Evolutionary conservation across 2,329 filamentous ascomycete genomes (phyloP), one percentile per base, ranked within the genome.

Genomic region (Ascochyta lentis): DNA sequence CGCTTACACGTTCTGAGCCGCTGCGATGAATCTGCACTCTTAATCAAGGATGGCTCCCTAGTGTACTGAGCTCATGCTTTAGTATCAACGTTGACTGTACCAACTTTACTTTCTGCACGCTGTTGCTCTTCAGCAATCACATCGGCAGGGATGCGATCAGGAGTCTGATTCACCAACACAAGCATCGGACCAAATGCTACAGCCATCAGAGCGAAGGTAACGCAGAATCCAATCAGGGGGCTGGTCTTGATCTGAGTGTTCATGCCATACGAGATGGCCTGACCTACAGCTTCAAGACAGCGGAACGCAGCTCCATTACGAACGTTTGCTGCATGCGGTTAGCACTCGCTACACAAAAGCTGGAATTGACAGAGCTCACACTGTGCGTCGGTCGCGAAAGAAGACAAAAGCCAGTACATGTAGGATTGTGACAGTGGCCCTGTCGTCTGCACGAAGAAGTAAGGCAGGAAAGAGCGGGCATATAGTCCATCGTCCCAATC

Each of bases 391-490:
- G 68, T 69, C 3, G 67, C 67, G 27, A 70, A 71, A 4, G 66
- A 69, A 10, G 64, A 66, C n/a, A 71, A 44, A 3, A 71, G 55
- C 67, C 68, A 71, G 56, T 71, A 70, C 68, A 70, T 71, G 45
- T 71, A 71, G 15, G 64, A 68, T 43, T 70, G 67, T 16, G 66
- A 70, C 6, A 71, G 26, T 1, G 68, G 67, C 1, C 72, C 66
- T 9, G 67, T 84, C 76, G 23, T 78, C 70, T 79, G 78, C 8
- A 81, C 75, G 57, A 81, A 80, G 65, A 81, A 81, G 56, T 81
- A 81, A 0, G 79, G 79, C 24, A 81, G 64, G 60, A 81, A 81
- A 0, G 78, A 73, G 3, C 68, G 64, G 4, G 79, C 68, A 48
- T 80, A 81, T 0, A 77, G 67, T 1, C 61, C 54, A 5, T 80